Evolutionary conservation across 306 rosid species (phyloP), one percentile per base, ranked within the genome.

Genomic region (Vicia faba): DNA sequence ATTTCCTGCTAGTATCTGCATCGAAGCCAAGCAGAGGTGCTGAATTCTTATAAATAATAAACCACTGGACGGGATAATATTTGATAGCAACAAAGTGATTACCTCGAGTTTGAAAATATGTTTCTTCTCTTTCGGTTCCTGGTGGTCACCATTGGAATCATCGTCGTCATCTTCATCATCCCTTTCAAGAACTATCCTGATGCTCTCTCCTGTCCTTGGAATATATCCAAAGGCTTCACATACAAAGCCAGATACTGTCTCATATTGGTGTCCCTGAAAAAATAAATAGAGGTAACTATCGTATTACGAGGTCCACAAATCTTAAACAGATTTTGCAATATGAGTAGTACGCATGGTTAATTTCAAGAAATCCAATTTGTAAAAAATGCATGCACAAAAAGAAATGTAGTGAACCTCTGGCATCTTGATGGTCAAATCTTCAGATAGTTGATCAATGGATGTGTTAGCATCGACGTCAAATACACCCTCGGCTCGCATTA

Each of bases 401-500:
- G 7, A 54, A 23, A 11, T 25, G 68, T 29, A n/a, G 64, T 14
- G 38, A 76, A 92, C 99, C 99, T 95, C 99, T 2, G 95, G 95
- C 95, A 95, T 95, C 80, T 84, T 95, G 73, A 95, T 77, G 64
- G 72, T 86, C 77, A 95, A 84, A 81, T 95, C 99, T 81, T 91
- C 99, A 38, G 96, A 95, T 55, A 95, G 97, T 80, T 95, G 99
- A 82, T 95, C 92, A 36, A 88, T 95, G 57, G 99, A 86, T 7
- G 99, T 91, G 82, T 95, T 95, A 41, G 99, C 99, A 84, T 95
- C 99, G 53, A 95, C 99, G 29, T 95, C 99, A 69, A 82, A 95
- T 45, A 95, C 77, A 70, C 99, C 99, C 74, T 86, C 89, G 0
- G 99, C 97, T 63, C 96, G 92, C 96, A 95, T 95, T 75, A 95